These are phyloP conservation scores for Mucuna pruriens DNA, from an alignment of 306 rosid species.

Conservation along the genomic window DNA sequence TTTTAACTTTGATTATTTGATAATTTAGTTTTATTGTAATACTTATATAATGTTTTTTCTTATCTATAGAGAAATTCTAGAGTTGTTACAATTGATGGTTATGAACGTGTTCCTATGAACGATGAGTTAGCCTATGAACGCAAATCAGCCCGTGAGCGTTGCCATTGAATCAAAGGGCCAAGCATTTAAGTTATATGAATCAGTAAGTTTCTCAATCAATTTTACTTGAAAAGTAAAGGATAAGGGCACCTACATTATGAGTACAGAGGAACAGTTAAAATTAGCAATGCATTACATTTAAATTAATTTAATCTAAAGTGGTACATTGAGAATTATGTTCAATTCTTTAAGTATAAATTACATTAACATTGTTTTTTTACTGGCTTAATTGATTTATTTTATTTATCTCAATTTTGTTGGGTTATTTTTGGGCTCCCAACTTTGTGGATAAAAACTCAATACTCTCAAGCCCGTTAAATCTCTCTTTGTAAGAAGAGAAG, in stretches of 20 bases:
- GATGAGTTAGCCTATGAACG: conserved; percentile 68
- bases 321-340: not conserved
- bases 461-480: too few relatives aligned
- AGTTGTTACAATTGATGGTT: conserved; percentile 71
- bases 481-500: too few relatives aligned
- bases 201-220: conserved; percentile 51
- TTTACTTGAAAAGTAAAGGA: not conserved
- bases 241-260: not conserved
- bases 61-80: conserved; percentile 66
- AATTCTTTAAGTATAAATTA: not conserved
- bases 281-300: not conserved
- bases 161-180: conserved; percentile 90
- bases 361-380: not conserved
- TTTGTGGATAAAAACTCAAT: too few relatives aligned
- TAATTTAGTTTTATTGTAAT: not conserved
- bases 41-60: not conserved
- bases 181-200: conserved; percentile 75
- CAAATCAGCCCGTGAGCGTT: conserved; percentile 78
- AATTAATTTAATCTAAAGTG: not conserved
- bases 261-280: not conserved
- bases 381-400: not conserved
- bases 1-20: not conserved
- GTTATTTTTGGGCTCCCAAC: too few relatives aligned
- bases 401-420: too few relatives aligned
- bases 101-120: conserved; percentile 68